phyloP scores from a whole-genome alignment of 2,329 filamentous ascomycete genomes.

The Aureobasidium sp. region DNA sequence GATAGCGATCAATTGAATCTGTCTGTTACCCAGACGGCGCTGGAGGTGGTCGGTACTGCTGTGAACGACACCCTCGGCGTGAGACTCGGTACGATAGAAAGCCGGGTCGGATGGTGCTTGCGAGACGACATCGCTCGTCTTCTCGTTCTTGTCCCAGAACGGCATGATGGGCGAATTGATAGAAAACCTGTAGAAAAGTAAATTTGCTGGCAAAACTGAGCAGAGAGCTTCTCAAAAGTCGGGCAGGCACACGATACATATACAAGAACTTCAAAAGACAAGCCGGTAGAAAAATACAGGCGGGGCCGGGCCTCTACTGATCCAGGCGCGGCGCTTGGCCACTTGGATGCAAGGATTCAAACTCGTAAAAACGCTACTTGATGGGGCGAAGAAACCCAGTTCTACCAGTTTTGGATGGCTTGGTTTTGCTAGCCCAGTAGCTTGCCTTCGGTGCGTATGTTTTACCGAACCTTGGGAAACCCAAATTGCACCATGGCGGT shows the following conservation, averaged over 20 bases:
- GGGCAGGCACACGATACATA: conserved; percentile 2
- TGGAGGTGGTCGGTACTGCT: conserved; percentile 33
- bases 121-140: not conserved
- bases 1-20: conserved; percentile 27
- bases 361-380: conserved; percentile 10
- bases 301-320: conserved; percentile 4
- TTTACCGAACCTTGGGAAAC: conserved; percentile 1
- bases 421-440: not conserved
- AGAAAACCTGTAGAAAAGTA: not conserved
- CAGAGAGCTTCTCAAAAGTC: not conserved
- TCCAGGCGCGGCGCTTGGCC: conserved; percentile 6
- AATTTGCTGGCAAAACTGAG: not conserved
- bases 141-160: conserved; percentile 12
- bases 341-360: not conserved
- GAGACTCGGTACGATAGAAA: not conserved
- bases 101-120: not conserved
- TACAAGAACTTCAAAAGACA: not conserved
- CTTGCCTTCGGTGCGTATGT: not conserved
- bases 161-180: not conserved
- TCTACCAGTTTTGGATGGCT: not conserved
- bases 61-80: conserved; percentile 21
- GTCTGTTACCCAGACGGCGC: conserved; percentile 44
- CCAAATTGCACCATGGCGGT: not conserved
- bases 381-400: conserved; percentile 10
- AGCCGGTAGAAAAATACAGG: not conserved